phyloP scores from a whole-genome alignment of 2,329 filamentous ascomycete species.

The Penicillium paneum region DNA sequence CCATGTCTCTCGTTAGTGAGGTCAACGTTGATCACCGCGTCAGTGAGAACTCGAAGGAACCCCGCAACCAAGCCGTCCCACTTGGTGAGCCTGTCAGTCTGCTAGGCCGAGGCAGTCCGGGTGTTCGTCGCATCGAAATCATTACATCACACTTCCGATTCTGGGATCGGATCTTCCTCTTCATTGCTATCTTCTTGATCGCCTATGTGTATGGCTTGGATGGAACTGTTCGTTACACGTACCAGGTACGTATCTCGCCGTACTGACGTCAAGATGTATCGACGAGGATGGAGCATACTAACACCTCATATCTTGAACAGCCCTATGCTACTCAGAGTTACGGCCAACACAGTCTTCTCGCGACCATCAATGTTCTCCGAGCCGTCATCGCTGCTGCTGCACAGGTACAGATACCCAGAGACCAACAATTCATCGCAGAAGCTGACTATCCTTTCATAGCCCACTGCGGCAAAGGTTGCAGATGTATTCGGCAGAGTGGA shows the following conservation, averaged over 20 bases:
- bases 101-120: constrained; percentile 39
- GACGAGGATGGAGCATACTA: not conserved
- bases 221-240: constrained; percentile 52
- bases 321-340: constrained; percentile 55
- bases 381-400: constrained; percentile 59
- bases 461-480: constrained; percentile 59
- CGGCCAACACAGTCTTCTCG: constrained; percentile 53
- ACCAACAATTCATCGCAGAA: not conserved
- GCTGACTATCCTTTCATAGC: constrained; percentile 33
- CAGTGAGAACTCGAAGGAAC: constrained; percentile 3
- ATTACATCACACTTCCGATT: constrained; percentile 52
- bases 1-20: not conserved
- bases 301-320: constrained; percentile 28
- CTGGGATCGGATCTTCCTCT: constrained; percentile 56
- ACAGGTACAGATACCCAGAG: constrained; percentile 32
- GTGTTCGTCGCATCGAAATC: constrained; percentile 60
- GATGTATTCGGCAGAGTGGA: constrained; percentile 63
- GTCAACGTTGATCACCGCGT: not conserved
- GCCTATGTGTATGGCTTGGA: constrained; percentile 64
- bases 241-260: constrained; percentile 37
- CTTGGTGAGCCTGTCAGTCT: not conserved
- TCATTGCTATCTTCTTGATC: constrained; percentile 60
- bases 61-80: not conserved
- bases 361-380: constrained; percentile 58
- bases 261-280: not conserved